Base-by-base conservation (phyloP, 768 basidiomycete genomes). In the Royoungia palumana region DNA sequence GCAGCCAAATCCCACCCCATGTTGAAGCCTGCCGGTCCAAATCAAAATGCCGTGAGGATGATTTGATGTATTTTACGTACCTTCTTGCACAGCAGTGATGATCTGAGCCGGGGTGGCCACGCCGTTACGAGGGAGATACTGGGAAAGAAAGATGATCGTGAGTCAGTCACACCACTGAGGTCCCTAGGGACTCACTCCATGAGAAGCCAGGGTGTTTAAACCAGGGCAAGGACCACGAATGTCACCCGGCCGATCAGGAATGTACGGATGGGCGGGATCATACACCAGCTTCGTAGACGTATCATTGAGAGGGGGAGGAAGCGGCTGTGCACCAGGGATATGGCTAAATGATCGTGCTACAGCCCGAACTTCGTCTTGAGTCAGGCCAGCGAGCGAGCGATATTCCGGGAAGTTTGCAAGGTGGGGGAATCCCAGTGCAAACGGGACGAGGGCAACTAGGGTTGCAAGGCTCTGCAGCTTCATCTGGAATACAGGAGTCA, bases 201-300 rank as follows among this genome's bases (percentile, higher is more conserved):
- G 61, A 59, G 62, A 55, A 13, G 61, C 62, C 2, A 62, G 35
- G 6, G 61, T 64, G 21, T 62, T 62, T 42, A 62, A 37, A 47
- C 62, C 61, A 0, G 61, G 62, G 35, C 56, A 62, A 9, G 61
- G 61, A 5, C 61, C 61, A 41, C 61, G 61, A 22, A 64, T 55
- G 20, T 64, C 62, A 24, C 61, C 55, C 6, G 61, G 58, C 24
- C 0, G 47, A 28, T 51, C 49, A 4, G 49, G 45, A 2, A 24
- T 1, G 25, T 41, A 62, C 17, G 61, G 59, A 16, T 64, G 61
- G 6, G 24, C 39, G 1, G 16, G 25, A n/a, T 64, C 61, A 32
- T 56, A 25, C 5, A 62, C 61, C 35, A 61, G 16, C 44, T 62
- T 62, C 21, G 62, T 35, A 5, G 62, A 61, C 1, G 61, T 62